Evolutionary conservation across 768 basidiomycete species (phyloP).

Genomic region (Pleurotus ostreatus): DNA sequence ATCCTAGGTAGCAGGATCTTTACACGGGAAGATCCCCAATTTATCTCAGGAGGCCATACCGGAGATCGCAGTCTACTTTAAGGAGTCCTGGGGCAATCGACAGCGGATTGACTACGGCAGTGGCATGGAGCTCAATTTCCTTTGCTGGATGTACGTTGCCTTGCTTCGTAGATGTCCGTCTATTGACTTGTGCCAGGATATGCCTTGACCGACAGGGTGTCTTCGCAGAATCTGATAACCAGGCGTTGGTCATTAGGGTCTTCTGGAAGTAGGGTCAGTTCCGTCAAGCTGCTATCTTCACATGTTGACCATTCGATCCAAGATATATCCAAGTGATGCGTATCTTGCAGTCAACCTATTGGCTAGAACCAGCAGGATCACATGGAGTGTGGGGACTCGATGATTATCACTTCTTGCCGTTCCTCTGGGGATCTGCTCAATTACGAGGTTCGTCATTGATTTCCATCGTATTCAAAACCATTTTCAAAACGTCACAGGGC

Average conservation of each 20-base stretch:
- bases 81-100: constrained; percentile 87
- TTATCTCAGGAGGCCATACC: constrained; percentile 53
- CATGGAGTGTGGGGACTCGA: constrained; percentile 98
- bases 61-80: constrained; percentile 80
- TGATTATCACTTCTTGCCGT: constrained; percentile 95
- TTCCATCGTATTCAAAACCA: neutral
- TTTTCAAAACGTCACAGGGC: constrained; percentile 40
- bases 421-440: constrained; percentile 83
- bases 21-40: constrained; percentile 58
- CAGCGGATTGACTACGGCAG: constrained; percentile 98
- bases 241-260: constrained; percentile 72
- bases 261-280: constrained; percentile 72
- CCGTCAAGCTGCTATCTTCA: neutral
- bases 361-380: constrained; percentile 98
- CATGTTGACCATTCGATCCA: constrained; percentile 40
- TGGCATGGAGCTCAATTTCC: constrained; percentile 97
- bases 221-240: constrained; percentile 59
- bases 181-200: constrained; percentile 45
- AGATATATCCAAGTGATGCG: constrained; percentile 83
- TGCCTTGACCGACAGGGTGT: constrained; percentile 76
- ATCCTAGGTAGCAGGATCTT: constrained; percentile 41
- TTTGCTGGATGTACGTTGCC: constrained; percentile 87
- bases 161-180: neutral
- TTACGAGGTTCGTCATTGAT: constrained; percentile 43
- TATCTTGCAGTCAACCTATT: constrained; percentile 86